Base-by-base conservation (phyloP, 805 yeast species). In the Metschnikowia continentalis region DNA sequence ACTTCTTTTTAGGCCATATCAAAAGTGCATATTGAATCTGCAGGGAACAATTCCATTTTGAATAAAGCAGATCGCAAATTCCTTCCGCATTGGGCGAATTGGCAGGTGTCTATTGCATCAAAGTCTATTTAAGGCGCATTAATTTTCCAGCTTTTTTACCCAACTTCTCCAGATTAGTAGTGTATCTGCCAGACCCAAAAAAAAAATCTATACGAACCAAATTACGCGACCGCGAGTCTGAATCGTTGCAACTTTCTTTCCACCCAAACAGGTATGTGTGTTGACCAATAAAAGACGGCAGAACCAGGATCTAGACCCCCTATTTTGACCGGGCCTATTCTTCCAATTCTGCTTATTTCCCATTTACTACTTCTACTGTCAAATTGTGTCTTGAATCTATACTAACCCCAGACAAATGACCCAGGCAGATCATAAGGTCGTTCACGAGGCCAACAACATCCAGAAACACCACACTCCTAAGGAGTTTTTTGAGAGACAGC, bases 371-470 rank as follows among this genome's bases (percentile, higher is more conserved):
- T 26, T 26, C 2, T 8, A 26, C 5, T 26, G 30, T 26, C 30
- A 26, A 26, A 26, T 26, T 11, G 13, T 15, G 6, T 11, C 35
- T 33, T 33, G 35, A 35, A n/a, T 10, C 22, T 40, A 22, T 46
- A 50, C 55, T 53, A 53, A 53, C 47, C 48, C 7, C 36, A 35
- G 40, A 46, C 42, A 40, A 68, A 68, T 67, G 70, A 67, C 67
- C 52, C 54, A 61, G 48, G 56, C 59, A 39, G 51, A 54, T 32
- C 83, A 79, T 61, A 48, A 69, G 46, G 78, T 80, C 49, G 86
- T 81, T 48, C 86, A 81, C 62, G 86, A 82, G 68, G 86, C 86
- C 58, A 81, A 82, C 66, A 68, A 72, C 49, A 70, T 78, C 52
- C 61, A 59, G 40, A 70, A 74, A 43, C 77, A 77, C 61, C 77